Percentiles rank a stretch among this genome's conserved stretches.
phyloP scores from a whole-genome alignment of 2,329 filamentous ascomycete genomes.

The Alternaria gaisen region DNA sequence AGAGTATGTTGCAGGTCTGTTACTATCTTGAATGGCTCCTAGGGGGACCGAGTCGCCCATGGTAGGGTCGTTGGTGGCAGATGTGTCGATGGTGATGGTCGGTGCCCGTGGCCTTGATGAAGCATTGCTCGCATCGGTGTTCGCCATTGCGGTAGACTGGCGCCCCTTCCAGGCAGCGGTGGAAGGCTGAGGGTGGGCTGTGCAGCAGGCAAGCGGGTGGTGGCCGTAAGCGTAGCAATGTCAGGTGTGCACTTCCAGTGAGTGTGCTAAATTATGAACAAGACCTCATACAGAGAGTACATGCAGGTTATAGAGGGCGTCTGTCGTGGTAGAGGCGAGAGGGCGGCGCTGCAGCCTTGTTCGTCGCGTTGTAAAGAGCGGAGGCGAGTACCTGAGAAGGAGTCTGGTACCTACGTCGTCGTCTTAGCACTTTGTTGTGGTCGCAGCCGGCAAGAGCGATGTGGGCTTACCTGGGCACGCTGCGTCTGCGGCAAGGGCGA shows the following conservation, averaged over 20 bases:
- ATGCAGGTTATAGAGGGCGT: slow-evolving; percentile 15
- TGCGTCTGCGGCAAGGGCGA: slow-evolving; percentile 7
- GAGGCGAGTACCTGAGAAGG: slow-evolving; percentile 8
- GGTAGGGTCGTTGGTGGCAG: slow-evolving; percentile 51
- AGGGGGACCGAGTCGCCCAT: slow-evolving; percentile 48
- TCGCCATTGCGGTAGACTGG: slow-evolving; percentile 40
- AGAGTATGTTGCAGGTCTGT: slow-evolving; percentile 33
- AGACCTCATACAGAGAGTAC: slow-evolving; percentile 35
- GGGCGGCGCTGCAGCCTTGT: not conserved
- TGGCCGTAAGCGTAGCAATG: slow-evolving; percentile 38
- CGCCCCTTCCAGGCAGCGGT: slow-evolving; percentile 15
- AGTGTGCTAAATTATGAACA: slow-evolving; percentile 23
- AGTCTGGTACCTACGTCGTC: not conserved
- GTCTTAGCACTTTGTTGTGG: slow-evolving; percentile 5
- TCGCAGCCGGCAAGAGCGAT: slow-evolving; percentile 3
- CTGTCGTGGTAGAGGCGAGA: slow-evolving; percentile 13
- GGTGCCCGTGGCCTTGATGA: slow-evolving; percentile 55
- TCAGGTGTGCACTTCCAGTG: slow-evolving; percentile 43
- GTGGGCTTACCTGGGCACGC: slow-evolving; percentile 6
- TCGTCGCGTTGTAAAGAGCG: not conserved
- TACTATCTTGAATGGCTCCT: slow-evolving; percentile 43
- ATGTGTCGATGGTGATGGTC: slow-evolving; percentile 63
- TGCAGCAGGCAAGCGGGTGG: slow-evolving; percentile 28
- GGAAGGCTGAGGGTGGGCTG: slow-evolving; percentile 14
- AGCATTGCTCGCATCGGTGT: slow-evolving; percentile 39